Conservation (phyloP, 2,329 filamentous ascomycete genomes). For the Cordyceps cicadae region DNA sequence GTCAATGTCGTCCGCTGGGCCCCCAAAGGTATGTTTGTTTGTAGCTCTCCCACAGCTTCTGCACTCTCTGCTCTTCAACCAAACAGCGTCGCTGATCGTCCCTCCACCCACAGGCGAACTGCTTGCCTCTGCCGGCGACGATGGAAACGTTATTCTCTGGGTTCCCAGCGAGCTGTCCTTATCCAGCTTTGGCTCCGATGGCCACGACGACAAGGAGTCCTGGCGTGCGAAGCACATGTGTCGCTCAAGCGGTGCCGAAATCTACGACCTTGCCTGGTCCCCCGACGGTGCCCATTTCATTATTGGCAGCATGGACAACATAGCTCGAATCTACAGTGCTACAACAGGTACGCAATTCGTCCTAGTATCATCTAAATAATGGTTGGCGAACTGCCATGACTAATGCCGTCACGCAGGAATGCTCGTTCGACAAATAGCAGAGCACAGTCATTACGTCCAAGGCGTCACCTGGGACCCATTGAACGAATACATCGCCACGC, state of each 20-base stretch:
- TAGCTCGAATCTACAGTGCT: constrained; percentile 93
- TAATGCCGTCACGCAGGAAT: constrained; percentile 34
- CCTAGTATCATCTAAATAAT: not conserved
- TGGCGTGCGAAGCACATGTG: constrained; percentile 99
- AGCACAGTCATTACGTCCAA: constrained; percentile 97
- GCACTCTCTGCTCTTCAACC: not conserved
- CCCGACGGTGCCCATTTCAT: constrained; percentile 96
- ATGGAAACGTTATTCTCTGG: constrained; percentile 96
- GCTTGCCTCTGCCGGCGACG: constrained; percentile 89
- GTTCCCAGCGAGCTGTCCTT: constrained; percentile 72
- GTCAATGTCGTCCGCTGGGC: constrained; percentile 97
- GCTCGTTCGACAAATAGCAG: constrained; percentile 83
- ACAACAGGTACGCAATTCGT: constrained; percentile 58
- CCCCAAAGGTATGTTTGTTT: constrained; percentile 61
- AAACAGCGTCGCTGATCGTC: constrained; percentile 14
- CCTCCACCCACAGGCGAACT: constrained; percentile 60
- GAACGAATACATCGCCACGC: constrained; percentile 96
- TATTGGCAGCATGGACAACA: constrained; percentile 98
- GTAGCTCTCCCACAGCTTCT: not conserved
- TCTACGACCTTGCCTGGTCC: constrained; percentile 97
- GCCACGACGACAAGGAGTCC: constrained; percentile 85
- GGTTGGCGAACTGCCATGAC: not conserved
- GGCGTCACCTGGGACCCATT: constrained; percentile 97
- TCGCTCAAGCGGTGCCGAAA: constrained; percentile 86
- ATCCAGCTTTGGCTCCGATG: constrained; percentile 70